A percentile compares a stretch with the other conserved stretches of the same genome.
Conservation (phyloP, 2,329 filamentous ascomycete species). For the Sphaerulina vaccinii region DNA sequence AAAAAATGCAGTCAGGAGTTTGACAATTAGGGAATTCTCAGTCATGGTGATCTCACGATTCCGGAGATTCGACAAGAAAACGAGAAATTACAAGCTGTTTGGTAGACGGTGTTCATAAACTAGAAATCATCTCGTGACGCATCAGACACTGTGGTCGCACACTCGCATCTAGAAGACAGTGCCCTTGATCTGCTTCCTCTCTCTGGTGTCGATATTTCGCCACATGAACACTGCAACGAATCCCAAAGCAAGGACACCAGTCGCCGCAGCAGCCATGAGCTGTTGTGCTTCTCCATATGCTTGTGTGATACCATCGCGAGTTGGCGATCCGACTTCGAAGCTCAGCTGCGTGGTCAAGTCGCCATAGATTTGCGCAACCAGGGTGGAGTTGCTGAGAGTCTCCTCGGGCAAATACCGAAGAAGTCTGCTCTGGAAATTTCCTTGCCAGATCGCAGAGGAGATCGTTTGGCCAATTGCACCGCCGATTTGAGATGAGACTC, state of each 20-base stretch:
- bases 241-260: constrained; percentile 33
- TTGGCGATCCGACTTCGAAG: constrained; percentile 45
- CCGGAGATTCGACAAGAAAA: no score
- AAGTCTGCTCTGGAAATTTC: constrained; percentile 23
- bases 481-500: constrained; percentile 37
- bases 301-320: constrained; percentile 45
- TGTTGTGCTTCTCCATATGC: constrained; percentile 51
- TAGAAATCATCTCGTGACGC: no score
- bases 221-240: constrained; percentile 35
- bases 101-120: no score
- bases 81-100: no score
- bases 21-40: no score
- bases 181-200: constrained; percentile 40
- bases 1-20: no score
- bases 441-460: constrained; percentile 40
- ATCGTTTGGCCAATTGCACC: constrained; percentile 38
- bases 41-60: no score
- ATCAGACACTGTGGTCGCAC: neutral
- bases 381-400: constrained; percentile 34
- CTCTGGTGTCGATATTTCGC: constrained; percentile 37
- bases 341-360: constrained; percentile 38
- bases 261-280: constrained; percentile 42
- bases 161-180: constrained; percentile 28
- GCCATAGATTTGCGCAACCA: constrained; percentile 39
- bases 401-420: constrained; percentile 46